phyloP scores from a whole-genome alignment of 768 basidiomycete genomes.

The Boletellus sp. region DNA sequence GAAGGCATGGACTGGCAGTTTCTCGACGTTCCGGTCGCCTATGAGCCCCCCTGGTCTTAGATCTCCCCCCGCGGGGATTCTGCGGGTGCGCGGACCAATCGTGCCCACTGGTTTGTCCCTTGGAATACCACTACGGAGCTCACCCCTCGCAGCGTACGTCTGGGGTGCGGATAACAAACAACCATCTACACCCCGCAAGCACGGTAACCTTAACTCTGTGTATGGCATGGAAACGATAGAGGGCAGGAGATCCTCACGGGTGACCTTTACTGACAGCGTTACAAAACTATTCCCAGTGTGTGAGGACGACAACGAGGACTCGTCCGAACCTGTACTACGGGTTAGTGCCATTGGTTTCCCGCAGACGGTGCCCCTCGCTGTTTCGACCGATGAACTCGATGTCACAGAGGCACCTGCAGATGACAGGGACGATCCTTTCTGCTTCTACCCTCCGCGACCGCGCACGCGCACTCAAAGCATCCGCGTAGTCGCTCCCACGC shows the following conservation, averaged over 20 bases:
- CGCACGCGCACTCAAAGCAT: conserved; percentile 33
- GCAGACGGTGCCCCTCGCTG: not conserved
- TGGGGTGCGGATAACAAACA: conserved; percentile 41
- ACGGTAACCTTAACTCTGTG: conserved; percentile 16
- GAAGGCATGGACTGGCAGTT: conserved; percentile 19
- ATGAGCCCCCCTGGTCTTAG: conserved; percentile 22
- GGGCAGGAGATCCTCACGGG: conserved; percentile 16
- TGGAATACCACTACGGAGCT: conserved; percentile 47
- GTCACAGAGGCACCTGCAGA: conserved; percentile 4
- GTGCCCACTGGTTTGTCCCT: conserved; percentile 42
- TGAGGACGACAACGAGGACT: conserved; percentile 35
- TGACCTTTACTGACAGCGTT: conserved; percentile 15
- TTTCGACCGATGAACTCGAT: conserved; percentile 2
- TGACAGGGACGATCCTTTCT: conserved; percentile 25
- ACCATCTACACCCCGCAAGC: conserved; percentile 13
- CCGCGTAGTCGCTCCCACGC: conserved; percentile 11
- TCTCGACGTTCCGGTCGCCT: not conserved
- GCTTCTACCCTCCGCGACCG: conserved; percentile 13
- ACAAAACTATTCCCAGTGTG: conserved; percentile 29
- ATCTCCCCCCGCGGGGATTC: not conserved
- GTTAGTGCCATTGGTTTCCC: conserved; percentile 22
- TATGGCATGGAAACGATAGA: conserved; percentile 11
- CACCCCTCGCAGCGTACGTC: conserved; percentile 42
- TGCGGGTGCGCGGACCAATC: conserved; percentile 16
- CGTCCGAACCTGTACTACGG: conserved; percentile 17